Evolutionary conservation across 176 grass and related monocot species (phyloP).

Genomic region (Ensete glaucum): DNA sequence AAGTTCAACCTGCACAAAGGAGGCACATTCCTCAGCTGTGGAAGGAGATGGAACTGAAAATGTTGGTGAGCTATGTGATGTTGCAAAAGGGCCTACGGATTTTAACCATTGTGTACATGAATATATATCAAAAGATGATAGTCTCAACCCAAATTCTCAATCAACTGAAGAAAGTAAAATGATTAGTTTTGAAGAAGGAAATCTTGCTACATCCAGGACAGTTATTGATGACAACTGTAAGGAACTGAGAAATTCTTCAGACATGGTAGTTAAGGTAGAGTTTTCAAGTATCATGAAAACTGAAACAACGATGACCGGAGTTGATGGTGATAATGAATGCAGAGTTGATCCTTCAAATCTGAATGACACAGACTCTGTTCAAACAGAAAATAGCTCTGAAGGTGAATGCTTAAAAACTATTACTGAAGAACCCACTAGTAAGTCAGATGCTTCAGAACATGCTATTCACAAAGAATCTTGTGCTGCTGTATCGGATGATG

Average conservation of each 20-base stretch:
- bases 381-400: not conserved
- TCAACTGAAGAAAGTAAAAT: slow-evolving; percentile 17
- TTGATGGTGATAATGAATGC: not conserved
- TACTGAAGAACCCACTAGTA: slow-evolving; percentile 24
- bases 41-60: not conserved
- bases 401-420: slow-evolving; percentile 22
- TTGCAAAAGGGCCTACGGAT: not conserved
- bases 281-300: not conserved
- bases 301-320: not conserved
- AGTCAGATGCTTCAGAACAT: slow-evolving; percentile 27
- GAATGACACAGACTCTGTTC: not conserved
- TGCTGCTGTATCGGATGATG: slow-evolving; percentile 19
- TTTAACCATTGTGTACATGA: not conserved
- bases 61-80: not conserved
- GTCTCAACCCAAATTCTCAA: not conserved
- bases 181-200: slow-evolving; percentile 27
- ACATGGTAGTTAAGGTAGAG: not conserved
- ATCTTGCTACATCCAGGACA: slow-evolving; percentile 26
- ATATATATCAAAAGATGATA: not conserved
- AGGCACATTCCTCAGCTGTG: slow-evolving; percentile 33
- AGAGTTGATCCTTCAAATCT: not conserved
- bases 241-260: not conserved
- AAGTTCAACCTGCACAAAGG: slow-evolving; percentile 13
- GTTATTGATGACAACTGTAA: slow-evolving; percentile 24
- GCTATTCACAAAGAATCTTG: slow-evolving; percentile 15